Base-by-base conservation (phyloP, 768 basidiomycete species). In the Rhodotorula diobovata region DNA sequence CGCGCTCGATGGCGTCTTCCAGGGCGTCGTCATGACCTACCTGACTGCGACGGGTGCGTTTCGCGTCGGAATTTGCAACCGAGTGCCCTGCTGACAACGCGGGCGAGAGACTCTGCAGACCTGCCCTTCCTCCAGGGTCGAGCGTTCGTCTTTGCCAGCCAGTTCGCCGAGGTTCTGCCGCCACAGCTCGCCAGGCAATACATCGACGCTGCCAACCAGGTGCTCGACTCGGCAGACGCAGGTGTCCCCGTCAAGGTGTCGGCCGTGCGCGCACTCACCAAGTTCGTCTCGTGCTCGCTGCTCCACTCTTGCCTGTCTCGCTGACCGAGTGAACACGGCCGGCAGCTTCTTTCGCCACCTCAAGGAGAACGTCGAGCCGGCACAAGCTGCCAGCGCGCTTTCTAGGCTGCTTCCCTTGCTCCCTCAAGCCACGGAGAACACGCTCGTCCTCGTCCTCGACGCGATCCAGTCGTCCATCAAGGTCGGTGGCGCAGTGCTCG, bases 101-200 rank as follows among this genome's bases (percentile, higher is more conserved):
- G n/a, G n/a, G n/a, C n/a, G n/a, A n/a, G n/a, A n/a, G n/a, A n/a
- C n/a, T 20, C 7, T 2, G 9, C 76, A 95, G 94, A 91, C 34
- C 85, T 84, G 66, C 93, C 93, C 0, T 99, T 97, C 85, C 81
- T 99, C 39, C 95, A 97, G 81, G 96, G 95, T 20, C 85, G 96
- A 70, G 90, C 88, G 0, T 96, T 97, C 70, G 91, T 98, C 56
- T 94, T 97, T 75, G 92, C 93, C 6, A 93, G 91, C 77, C 89
- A 93, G 77, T 97, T 87, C 78, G 85, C 90, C 2, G 86, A 87
- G 74, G 81, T 89, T 18, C 83, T 97, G 10, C 89, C 92, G 0
- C 76, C 84, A 21, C 83, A 87, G 66, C 83, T 93, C 59, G 88
- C 90, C 2, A 86, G 86, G 1, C 91, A 93, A 77, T 98, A 97